Evolutionary conservation across 176 grass and related monocot species (phyloP).

Genomic region (Phyllostachys edulis): DNA sequence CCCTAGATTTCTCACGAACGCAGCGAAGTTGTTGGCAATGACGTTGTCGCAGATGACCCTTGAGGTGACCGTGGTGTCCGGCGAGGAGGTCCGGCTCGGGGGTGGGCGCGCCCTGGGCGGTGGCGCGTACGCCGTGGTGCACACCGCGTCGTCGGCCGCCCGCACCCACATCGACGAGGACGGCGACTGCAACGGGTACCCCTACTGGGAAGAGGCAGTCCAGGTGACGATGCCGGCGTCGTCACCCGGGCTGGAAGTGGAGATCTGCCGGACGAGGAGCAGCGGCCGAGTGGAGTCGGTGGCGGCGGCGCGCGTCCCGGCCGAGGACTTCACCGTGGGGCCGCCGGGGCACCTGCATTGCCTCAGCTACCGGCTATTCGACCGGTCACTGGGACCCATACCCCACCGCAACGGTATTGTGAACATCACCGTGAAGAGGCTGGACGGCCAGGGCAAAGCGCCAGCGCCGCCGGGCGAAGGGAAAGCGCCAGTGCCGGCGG

Average conservation of each 20-base stretch:
- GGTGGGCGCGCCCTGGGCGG: slow-evolving; percentile 2
- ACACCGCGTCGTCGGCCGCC: neutral
- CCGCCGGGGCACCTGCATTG: slow-evolving; percentile 65
- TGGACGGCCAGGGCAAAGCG: neutral
- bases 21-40: neutral
- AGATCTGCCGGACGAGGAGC: slow-evolving; percentile 24
- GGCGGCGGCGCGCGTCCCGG: slow-evolving; percentile 41
- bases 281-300: slow-evolving; percentile 3
- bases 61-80: slow-evolving; percentile 52
- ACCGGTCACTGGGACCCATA: neutral
- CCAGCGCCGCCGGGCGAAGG: neutral
- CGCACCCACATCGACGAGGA: slow-evolving; percentile 32
- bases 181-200: slow-evolving; percentile 45
- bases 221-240: slow-evolving; percentile 12
- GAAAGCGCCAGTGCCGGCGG: neutral
- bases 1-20: neutral
- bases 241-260: slow-evolving; percentile 29
- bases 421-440: slow-evolving; percentile 58
- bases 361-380: slow-evolving; percentile 57
- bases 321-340: slow-evolving; percentile 48
- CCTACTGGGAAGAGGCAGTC: slow-evolving; percentile 47
- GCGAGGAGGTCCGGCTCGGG: slow-evolving; percentile 28
- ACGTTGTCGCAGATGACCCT: neutral
- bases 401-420: slow-evolving; percentile 48
- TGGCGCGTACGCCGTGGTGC: slow-evolving; percentile 35